Percentiles rank a stretch among this genome's conserved stretches.
These are phyloP conservation scores for Helianthus tuberosus DNA, from an alignment of 129 eudicot species.

Conservation along the genomic window DNA sequence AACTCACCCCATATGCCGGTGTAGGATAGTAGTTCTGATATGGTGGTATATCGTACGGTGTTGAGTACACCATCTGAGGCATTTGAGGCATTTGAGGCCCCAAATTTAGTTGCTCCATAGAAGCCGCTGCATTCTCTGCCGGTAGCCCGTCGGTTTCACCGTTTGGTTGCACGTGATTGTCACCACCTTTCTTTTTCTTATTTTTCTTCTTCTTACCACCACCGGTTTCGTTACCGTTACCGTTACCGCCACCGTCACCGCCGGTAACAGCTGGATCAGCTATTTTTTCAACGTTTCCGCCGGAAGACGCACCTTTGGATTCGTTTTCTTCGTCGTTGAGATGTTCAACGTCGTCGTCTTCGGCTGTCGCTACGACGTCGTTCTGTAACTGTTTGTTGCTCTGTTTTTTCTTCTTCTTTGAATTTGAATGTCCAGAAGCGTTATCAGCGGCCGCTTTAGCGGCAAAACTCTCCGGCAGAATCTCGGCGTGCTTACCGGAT, in stretches of 20 bases:
- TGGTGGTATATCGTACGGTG: constrained; percentile 40
- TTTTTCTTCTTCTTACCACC: constrained; percentile 56
- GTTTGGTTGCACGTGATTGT: constrained; percentile 28
- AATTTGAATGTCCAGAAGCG: constrained; percentile 24
- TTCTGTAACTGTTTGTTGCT: constrained; percentile 24
- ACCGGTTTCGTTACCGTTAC: constrained; percentile 13
- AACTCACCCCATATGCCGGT: constrained; percentile 68
- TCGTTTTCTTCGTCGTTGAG: constrained; percentile 16
- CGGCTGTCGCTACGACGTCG: constrained; percentile 20
- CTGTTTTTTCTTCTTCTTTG: constrained; percentile 42
- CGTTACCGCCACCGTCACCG: constrained; percentile 24
- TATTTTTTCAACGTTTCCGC: constrained; percentile 24
- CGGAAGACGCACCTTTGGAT: constrained; percentile 26
- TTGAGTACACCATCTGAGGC: constrained; percentile 35
- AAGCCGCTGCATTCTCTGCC: constrained; percentile 7
- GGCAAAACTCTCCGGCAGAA: constrained; percentile 49
- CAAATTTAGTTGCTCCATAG: constrained; percentile 29
- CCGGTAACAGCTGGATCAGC: constrained; percentile 30
- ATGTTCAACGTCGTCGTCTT: constrained; percentile 19
- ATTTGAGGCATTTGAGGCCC: constrained; percentile 42
- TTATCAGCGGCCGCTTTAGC: constrained; percentile 26
- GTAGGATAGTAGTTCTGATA: constrained; percentile 42
- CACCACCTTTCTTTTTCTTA: constrained; percentile 48
- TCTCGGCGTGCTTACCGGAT: constrained; percentile 69
- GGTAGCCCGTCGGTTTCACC: constrained; percentile 20